phyloP scores from a whole-genome alignment of 2,329 filamentous ascomycete genomes.

The Aspergillus intermedius region DNA sequence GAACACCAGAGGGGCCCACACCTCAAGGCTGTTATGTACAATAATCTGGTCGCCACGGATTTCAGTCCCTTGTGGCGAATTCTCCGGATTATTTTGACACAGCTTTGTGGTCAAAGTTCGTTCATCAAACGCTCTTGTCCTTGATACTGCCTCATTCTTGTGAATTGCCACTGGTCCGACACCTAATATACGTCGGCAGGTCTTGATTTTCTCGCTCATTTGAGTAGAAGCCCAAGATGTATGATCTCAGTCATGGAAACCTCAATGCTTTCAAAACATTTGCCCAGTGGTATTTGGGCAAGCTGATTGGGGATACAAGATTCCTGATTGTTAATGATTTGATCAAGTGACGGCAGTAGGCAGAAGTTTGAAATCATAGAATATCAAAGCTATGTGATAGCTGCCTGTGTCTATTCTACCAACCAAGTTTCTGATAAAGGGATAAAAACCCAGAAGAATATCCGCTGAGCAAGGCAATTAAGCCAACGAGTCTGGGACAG shows the following conservation, averaged over 20 bases:
- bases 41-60: constrained; percentile 8
- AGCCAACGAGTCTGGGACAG: no score
- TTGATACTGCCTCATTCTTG: no score
- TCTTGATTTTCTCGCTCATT: constrained; percentile 12
- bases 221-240: constrained; percentile 8
- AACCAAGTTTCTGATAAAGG: no score
- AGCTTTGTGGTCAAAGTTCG: no score
- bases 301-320: constrained; percentile 2
- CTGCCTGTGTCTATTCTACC: no score
- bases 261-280: constrained; percentile 5
- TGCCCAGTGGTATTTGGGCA: constrained; percentile 7
- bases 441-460: no score
- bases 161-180: background rate
- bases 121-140: no score
- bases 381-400: no score
- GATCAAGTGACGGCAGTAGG: no score
- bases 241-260: constrained; percentile 7
- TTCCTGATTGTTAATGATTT: background rate
- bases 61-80: background rate
- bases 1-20: constrained; percentile 5
- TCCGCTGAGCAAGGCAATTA: no score
- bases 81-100: no score
- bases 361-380: no score
- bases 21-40: constrained; percentile 11
- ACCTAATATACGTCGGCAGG: constrained; percentile 3